Conservation (phyloP, 1,284 basidiomycete species). For the Cryptococcus floricola region DNA sequence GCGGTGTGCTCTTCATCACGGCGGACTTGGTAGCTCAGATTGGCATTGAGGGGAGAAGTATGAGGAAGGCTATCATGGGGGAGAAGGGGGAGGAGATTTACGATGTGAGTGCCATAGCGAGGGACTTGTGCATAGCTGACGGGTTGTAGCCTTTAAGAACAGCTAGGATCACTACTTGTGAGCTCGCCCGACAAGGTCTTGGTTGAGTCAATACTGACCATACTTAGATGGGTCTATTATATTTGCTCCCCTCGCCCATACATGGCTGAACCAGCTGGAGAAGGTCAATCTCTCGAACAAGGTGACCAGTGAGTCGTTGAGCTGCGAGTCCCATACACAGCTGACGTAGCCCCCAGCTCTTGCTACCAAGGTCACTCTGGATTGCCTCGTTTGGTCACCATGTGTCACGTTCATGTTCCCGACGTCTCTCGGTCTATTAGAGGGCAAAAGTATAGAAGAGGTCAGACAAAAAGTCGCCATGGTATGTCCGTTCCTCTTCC, state of each 20-base stretch:
- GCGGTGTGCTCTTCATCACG: constrained; percentile 62
- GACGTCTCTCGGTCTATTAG: constrained; percentile 39
- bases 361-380: constrained; percentile 21
- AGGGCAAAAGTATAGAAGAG: constrained; percentile 36
- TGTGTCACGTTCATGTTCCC: constrained; percentile 44
- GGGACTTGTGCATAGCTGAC: neutral
- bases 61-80: constrained; percentile 7
- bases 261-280: constrained; percentile 31
- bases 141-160: constrained; percentile 61
- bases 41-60: constrained; percentile 64
- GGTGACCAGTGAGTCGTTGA: constrained; percentile 19
- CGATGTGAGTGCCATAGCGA: constrained; percentile 13
- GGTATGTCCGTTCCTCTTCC: constrained; percentile 17
- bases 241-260: constrained; percentile 41
- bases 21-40: constrained; percentile 84
- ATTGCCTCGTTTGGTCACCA: constrained; percentile 37
- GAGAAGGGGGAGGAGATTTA: constrained; percentile 14
- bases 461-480: constrained; percentile 38
- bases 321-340: neutral
- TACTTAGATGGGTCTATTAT: constrained; percentile 23
- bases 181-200: constrained; percentile 10
- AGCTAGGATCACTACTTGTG: constrained; percentile 65
- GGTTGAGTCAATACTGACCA: neutral
- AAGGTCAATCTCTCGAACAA: constrained; percentile 28
- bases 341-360: constrained; percentile 20